Percentiles rank a stretch among this genome's conserved stretches.
phyloP scores from a whole-genome alignment of 2,329 filamentous ascomycete species.

The Conoideocrella luteorostrata region DNA sequence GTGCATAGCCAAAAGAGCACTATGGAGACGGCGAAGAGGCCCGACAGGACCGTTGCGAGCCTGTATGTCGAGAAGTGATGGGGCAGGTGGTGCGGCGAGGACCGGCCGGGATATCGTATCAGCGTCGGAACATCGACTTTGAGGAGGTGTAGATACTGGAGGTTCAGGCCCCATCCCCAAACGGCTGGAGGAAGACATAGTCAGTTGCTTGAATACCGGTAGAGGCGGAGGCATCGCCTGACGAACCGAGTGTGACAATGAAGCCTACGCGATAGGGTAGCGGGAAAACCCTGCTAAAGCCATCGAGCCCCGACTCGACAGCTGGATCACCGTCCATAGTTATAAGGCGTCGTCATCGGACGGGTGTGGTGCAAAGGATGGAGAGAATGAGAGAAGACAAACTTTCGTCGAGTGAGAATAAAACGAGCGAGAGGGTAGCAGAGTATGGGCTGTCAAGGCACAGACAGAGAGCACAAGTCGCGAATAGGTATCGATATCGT shows the following conservation, averaged over 20 bases:
- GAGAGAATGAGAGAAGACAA: neutral
- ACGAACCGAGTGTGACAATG: slow-evolving; percentile 74
- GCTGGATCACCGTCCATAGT: slow-evolving; percentile 68
- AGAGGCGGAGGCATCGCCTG: no score
- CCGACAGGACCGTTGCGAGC: slow-evolving; percentile 69
- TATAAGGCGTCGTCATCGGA: slow-evolving; percentile 10
- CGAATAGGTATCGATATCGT: no score
- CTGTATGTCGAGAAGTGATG: slow-evolving; percentile 83
- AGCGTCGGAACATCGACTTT: slow-evolving; percentile 84
- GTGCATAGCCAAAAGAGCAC: slow-evolving; percentile 80
- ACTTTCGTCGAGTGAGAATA: neutral
- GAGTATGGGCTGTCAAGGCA: neutral
- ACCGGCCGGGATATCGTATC: slow-evolving; percentile 76
- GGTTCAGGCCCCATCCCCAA: slow-evolving; percentile 91
- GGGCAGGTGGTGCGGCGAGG: slow-evolving; percentile 61
- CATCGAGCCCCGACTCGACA: slow-evolving; percentile 67
- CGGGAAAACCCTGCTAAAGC: slow-evolving; percentile 80
- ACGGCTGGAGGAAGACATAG: slow-evolving; percentile 56
- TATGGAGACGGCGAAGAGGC: slow-evolving; percentile 65
- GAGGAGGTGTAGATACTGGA: slow-evolving; percentile 73
- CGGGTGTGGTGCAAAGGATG: neutral
- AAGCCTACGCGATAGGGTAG: slow-evolving; percentile 85
- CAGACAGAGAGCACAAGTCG: no score
- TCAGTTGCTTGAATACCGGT: neutral
- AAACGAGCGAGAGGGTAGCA: neutral